Base-by-base conservation (phyloP, 768 basidiomycete species). In the Trametes meyenii region DNA sequence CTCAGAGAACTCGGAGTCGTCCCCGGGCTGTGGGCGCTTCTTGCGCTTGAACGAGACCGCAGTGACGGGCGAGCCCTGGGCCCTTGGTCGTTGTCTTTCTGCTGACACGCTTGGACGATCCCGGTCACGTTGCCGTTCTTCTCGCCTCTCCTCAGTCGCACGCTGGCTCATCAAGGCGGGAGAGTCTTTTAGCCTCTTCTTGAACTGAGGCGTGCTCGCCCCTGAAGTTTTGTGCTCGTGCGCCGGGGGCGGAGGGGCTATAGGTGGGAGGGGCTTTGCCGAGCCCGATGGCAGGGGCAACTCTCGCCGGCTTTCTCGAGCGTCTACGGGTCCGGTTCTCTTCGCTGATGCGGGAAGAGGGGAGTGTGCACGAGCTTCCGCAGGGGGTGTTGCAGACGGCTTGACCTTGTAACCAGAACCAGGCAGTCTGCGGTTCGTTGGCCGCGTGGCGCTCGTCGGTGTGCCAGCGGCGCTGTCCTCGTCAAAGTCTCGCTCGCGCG, bases 321-420 rank as follows among this genome's bases (percentile, higher is more conserved):
- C 17, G n/a, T 76, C 76, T 0, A 68, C 61, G 3, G 70, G 67
- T 0, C 63, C 66, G n/a, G 58, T 60, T 24, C 71, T 65, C 65
- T 67, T 78, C 16, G 63, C 59, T 17, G 67, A 61, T 14, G 60
- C 67, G 66, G 44, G 69, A 38, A 38, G 60, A 33, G 45, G 55
- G 40, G 33, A 58, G 23, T 45, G 38, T 42, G 29, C 62, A 52
- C 55, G 58, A 14, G 24, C 13, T 44, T 46, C 64, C 42, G 57
- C 66, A 26, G 60, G 58, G 13, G 68, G 70, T 13, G 68, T 43
- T 65, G 74, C 44, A 73, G 71, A 65, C n/a, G 73, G 52, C 55
- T 77, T 77, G 6, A 71, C 74, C 60, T 74, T 76, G 65, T 76
- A 83, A 3, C 82, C 83, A 4, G 83, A 84, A 0, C 83, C 83